Base-by-base conservation (phyloP, 805 yeast genomes). In the Candida golubevii region DNA sequence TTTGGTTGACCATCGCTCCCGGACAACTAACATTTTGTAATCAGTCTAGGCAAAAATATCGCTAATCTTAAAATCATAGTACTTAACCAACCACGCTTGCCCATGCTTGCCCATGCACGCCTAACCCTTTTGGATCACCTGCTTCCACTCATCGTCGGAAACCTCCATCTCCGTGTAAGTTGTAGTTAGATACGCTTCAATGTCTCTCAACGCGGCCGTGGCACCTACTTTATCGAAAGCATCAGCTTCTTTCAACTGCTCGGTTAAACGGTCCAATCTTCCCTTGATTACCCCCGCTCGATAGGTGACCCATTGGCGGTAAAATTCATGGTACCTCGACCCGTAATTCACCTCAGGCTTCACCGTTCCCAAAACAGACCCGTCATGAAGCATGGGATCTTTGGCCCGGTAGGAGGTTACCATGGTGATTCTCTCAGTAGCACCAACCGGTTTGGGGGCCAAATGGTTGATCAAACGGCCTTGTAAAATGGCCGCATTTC, bases 401-500 rank as follows among this genome's bases (percentile, higher is more conserved):
- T 62, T 65, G 13, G 73, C 66, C 31, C 69, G 53, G 49, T 64
- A 67, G 9, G 69, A 62, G 4, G 72, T 67, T n/a, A 69, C 74
- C 71, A 66, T 64, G 23, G 74, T 69, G 42, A 69, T 67, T 54
- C 74, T 57, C 51, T 67, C 74, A 28, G 60, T 41, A 11, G 58
- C 49, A 1, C 69, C 71, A 13, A 58, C n/a, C 2, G 71, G 71
- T 41, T 54, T 54, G 8, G 54, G 54, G 6, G 57, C 57, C 53
- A 54, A 50, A 34, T 54, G 57, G 37, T 50, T 33, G 31, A 54
- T 54, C 44, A 51, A 48, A 9, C 56, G 57, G 23, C 57, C 57
- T 30, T 54, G 57, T 44, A 54, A 54, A 34, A 54, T 52, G 4
- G 57, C 50, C 2, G 57, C 57, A 13, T 47, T 41, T 4, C 57